Evolutionary conservation across 2,329 filamentous ascomycete genomes (phyloP).

Genomic region (Alternaria gaisen): DNA sequence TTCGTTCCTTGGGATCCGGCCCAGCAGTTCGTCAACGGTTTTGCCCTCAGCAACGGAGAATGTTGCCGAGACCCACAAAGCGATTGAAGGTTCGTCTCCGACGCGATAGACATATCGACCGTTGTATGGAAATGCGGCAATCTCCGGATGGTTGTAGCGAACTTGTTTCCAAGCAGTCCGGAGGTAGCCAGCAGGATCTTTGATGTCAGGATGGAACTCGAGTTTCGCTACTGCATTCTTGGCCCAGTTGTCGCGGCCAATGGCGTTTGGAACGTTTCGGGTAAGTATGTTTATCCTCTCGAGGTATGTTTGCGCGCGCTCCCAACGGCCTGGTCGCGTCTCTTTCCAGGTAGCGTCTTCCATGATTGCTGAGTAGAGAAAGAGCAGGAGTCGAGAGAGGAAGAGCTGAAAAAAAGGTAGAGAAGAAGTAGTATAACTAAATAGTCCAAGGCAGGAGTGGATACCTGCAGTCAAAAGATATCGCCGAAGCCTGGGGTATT

Average conservation of each 20-base stretch:
- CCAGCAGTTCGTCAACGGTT: constrained; percentile 31
- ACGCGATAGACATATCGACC: constrained; percentile 35
- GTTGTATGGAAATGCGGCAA: constrained; percentile 37
- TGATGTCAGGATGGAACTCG: constrained; percentile 29
- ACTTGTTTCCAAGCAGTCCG: constrained; percentile 37
- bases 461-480: background rate
- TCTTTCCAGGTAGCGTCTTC: constrained; percentile 29
- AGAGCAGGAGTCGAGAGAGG: background rate
- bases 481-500: background rate
- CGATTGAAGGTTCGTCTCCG: constrained; percentile 30
- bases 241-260: constrained; percentile 37
- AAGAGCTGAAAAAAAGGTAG: background rate
- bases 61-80: constrained; percentile 35
- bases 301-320: constrained; percentile 33
- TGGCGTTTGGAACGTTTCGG: constrained; percentile 36
- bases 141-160: constrained; percentile 37
- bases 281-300: constrained; percentile 36
- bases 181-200: constrained; percentile 29
- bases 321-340: constrained; percentile 37
- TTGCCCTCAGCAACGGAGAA: constrained; percentile 29
- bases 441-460: background rate
- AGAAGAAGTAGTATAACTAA: background rate
- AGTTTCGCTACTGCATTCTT: constrained; percentile 37
- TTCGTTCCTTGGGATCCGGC: constrained; percentile 36
- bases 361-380: constrained; percentile 1